A percentile compares a stretch with the other conserved stretches of the same genome.
Conservation (phyloP, 2,329 filamentous ascomycete species). For the Cucurbitaria berberidis region DNA sequence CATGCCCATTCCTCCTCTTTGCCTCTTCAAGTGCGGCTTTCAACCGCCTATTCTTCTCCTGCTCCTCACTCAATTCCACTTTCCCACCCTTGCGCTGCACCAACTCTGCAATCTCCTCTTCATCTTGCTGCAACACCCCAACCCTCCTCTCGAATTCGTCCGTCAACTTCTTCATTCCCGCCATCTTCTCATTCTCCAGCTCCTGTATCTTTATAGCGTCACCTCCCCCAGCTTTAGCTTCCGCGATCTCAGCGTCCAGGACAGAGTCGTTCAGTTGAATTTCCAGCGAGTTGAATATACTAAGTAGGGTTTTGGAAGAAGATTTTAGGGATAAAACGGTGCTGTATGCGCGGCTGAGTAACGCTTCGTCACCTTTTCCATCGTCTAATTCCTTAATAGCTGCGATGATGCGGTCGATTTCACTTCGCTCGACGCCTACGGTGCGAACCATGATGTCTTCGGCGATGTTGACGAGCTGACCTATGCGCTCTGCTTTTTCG, state of each 20-base stretch:
- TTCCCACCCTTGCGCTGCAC: conserved; percentile 30
- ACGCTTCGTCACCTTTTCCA: conserved; percentile 28
- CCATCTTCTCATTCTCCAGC: conserved; percentile 43
- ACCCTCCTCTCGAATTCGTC: conserved; percentile 48
- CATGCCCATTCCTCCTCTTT: conserved; percentile 59
- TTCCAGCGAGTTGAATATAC: conserved; percentile 56
- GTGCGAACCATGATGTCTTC: conserved; percentile 59
- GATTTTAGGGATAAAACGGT: conserved; percentile 45
- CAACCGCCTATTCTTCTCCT: conserved; percentile 56
- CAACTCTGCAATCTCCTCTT: conserved; percentile 40
- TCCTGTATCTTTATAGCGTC: conserved; percentile 50
- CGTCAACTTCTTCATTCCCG: conserved; percentile 39
- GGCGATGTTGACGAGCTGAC: conserved; percentile 57
- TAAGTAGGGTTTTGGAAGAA: conserved; percentile 50
- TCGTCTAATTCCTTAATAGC: conserved; percentile 50
- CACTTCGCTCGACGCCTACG: conserved; percentile 59
- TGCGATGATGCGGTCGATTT: conserved; percentile 56
- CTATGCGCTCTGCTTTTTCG: conserved; percentile 57
- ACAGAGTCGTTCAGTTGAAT: conserved; percentile 59
- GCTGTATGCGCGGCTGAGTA: conserved; percentile 33
- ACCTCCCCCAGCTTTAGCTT: conserved; percentile 55
- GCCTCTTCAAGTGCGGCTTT: conserved; percentile 60
- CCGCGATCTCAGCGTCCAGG: conserved; percentile 60
- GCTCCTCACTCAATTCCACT: conserved; percentile 36
- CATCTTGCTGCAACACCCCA: conserved; percentile 46